phyloP scores from a whole-genome alignment of 495 filamentous ascomycete species.

The Penicillium canariense region DNA sequence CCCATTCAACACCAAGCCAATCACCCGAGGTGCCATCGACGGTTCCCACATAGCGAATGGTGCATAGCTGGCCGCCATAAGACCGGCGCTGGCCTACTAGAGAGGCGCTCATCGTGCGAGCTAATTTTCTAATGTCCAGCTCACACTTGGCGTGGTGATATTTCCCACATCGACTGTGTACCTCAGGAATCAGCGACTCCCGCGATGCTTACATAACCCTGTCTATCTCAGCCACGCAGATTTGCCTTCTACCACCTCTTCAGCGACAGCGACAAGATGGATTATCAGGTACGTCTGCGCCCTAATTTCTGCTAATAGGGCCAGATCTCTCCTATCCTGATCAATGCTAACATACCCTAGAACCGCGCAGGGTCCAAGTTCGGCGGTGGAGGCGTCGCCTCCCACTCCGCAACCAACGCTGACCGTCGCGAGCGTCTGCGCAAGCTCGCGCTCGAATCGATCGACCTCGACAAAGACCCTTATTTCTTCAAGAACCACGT shows the following conservation, averaged over 20 bases:
- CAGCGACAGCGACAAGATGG: slow-evolving; percentile 41
- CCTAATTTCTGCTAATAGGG: not conserved
- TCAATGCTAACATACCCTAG: slow-evolving; percentile 43
- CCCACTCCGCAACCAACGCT: slow-evolving; percentile 87
- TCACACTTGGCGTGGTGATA: not conserved
- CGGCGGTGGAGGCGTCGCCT: slow-evolving; percentile 95
- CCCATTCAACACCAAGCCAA: slow-evolving; percentile 98
- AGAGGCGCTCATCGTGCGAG: slow-evolving; percentile 9
- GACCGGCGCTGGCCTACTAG: slow-evolving; percentile 63
- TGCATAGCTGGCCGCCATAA: slow-evolving; percentile 71
- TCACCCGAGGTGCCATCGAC: slow-evolving; percentile 72
- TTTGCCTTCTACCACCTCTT: slow-evolving; percentile 19
- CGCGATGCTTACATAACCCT: slow-evolving; percentile 31
- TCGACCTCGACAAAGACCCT: slow-evolving; percentile 98
- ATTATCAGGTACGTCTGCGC: slow-evolving; percentile 52
- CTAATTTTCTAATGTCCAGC: not conserved
- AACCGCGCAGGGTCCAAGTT: slow-evolving; percentile 98
- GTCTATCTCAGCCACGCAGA: slow-evolving; percentile 9
- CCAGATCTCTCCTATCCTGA: not conserved
- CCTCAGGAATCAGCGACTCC: slow-evolving; percentile 3
- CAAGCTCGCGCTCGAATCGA: slow-evolving; percentile 96
- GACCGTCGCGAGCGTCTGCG: slow-evolving; percentile 96
- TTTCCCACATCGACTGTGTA: not conserved
- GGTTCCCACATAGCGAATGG: slow-evolving; percentile 76
- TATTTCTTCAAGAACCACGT: slow-evolving; percentile 99